These are phyloP conservation scores for Paramecium biaurelia DNA, from an alignment of 73 alveolate species.

Conservation along the genomic window DNA sequence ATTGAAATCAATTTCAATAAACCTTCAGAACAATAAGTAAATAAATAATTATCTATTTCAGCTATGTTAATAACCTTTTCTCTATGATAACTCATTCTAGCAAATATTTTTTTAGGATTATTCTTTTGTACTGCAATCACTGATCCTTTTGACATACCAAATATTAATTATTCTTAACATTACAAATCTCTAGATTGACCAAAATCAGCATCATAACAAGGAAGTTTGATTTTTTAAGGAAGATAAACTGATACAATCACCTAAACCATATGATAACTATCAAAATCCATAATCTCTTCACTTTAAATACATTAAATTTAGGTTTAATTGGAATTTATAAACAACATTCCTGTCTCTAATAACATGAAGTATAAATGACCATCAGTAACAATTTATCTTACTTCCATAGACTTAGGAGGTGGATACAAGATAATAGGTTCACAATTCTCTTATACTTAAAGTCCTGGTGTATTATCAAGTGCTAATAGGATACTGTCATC, in stretches of 20 bases:
- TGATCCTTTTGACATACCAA: slow-evolving; percentile 41
- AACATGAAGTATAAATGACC: neutral
- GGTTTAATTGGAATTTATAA: neutral
- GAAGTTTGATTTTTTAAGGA: neutral
- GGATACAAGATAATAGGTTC: neutral
- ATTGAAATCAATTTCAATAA: neutral
- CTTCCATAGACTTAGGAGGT: slow-evolving; percentile 19
- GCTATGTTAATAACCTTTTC: slow-evolving; percentile 5
- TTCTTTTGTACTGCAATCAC: neutral
- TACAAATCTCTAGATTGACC: neutral
- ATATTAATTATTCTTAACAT: neutral
- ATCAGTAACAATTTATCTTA: slow-evolving; percentile 2
- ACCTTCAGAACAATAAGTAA: slow-evolving; percentile 17
- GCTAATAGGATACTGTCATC: neutral
- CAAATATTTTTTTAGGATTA: slow-evolving; percentile 14
- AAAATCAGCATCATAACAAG: slow-evolving; percentile 45
- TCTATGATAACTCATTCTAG: slow-evolving; percentile 46
- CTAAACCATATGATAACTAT: slow-evolving; percentile 25
- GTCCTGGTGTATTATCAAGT: slow-evolving; percentile 11
- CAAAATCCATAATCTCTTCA: slow-evolving; percentile 18
- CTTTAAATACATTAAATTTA: neutral
- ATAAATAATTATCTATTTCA: slow-evolving; percentile 1
- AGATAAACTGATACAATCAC: neutral
- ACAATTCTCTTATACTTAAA: neutral
- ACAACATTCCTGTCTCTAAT: neutral